These are phyloP conservation scores for Noccaea bulbosa DNA, from an alignment of 345 rosid genomes.

Conservation along the genomic window DNA sequence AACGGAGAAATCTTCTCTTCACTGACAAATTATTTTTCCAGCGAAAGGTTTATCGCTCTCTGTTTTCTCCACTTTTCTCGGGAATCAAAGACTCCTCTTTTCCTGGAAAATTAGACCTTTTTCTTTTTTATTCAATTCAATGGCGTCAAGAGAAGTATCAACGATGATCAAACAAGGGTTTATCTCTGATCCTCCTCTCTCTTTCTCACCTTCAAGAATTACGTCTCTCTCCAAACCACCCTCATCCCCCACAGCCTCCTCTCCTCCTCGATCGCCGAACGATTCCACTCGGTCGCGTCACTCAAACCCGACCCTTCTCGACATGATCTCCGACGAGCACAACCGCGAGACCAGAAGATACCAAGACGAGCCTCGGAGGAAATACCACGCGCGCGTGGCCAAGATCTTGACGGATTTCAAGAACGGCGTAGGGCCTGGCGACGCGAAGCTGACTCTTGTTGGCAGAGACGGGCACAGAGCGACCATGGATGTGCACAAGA, in stretches of 20 bases:
- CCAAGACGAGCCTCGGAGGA: conserved; percentile 45
- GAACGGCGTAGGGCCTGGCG: conserved; percentile 48
- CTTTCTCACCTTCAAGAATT: not conserved
- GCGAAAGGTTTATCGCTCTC: not conserved
- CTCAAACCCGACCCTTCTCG: conserved; percentile 58
- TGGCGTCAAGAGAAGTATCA: conserved; percentile 42
- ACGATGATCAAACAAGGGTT: conserved; percentile 67
- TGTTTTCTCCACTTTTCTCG: conserved; percentile 16
- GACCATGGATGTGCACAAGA: conserved; percentile 66
- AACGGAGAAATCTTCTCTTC: not conserved
- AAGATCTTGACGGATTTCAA: conserved; percentile 59
- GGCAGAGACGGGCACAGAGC: conserved; percentile 64
- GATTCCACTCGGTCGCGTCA: conserved; percentile 33
- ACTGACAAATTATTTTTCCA: no score
- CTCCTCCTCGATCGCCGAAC: not conserved
- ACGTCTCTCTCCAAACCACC: not conserved
- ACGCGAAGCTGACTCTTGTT: conserved; percentile 68
- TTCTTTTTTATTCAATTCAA: not conserved
- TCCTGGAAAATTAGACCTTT: not conserved
- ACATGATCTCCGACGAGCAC: conserved; percentile 88
- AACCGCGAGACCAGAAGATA: conserved; percentile 15
- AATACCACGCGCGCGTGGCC: conserved; percentile 50
- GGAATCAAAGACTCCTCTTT: conserved; percentile 43
- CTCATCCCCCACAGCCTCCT: conserved; percentile 47
- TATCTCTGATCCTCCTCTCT: conserved; percentile 40